A percentile compares a stretch with the other conserved stretches of the same genome.
Evolutionary conservation across 306 rosid genomes (phyloP).

Genomic region (Morella rubra): DNA sequence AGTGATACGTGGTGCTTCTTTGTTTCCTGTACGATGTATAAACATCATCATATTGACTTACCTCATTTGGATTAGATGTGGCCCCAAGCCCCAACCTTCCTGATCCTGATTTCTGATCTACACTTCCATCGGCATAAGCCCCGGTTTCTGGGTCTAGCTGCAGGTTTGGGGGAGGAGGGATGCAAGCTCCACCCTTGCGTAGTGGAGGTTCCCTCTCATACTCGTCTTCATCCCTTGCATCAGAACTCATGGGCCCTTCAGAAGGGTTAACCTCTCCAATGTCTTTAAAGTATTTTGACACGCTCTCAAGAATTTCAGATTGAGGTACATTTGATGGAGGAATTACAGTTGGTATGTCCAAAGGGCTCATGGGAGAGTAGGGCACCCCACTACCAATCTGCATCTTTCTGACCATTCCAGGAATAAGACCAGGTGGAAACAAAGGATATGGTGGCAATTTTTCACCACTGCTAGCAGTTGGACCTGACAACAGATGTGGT

Average conservation of each 20-base stretch:
- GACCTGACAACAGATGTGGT: constrained; percentile 54
- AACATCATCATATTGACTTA: constrained; percentile 92
- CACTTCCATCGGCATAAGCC: constrained; percentile 80
- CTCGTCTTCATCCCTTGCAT: constrained; percentile 66
- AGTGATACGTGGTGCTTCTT: constrained; percentile 89
- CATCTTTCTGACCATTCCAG: constrained; percentile 98
- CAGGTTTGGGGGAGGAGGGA: constrained; percentile 88
- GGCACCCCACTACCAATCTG: constrained; percentile 98
- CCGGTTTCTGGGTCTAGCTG: constrained; percentile 94
- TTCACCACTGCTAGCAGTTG: constrained; percentile 52
- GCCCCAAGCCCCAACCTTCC: constrained; percentile 95
- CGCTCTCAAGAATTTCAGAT: constrained; percentile 79
- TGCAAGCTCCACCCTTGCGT: constrained; percentile 96
- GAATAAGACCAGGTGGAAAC: constrained; percentile 97
- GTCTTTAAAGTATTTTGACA: constrained; percentile 86
- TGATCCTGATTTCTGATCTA: constrained; percentile 68
- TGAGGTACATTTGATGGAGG: constrained; percentile 61
- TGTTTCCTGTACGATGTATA: constrained; percentile 96
- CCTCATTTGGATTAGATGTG: constrained; percentile 78
- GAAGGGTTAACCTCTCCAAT: constrained; percentile 96
- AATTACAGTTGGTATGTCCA: constrained; percentile 74
- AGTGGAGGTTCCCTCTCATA: constrained; percentile 55
- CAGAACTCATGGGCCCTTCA: constrained; percentile 76
- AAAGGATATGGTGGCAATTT: constrained; percentile 87
- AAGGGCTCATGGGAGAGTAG: constrained; percentile 79